These are phyloP conservation scores for Mrakia gelida DNA, from an alignment of 768 basidiomycete genomes.

Conservation along the genomic window DNA sequence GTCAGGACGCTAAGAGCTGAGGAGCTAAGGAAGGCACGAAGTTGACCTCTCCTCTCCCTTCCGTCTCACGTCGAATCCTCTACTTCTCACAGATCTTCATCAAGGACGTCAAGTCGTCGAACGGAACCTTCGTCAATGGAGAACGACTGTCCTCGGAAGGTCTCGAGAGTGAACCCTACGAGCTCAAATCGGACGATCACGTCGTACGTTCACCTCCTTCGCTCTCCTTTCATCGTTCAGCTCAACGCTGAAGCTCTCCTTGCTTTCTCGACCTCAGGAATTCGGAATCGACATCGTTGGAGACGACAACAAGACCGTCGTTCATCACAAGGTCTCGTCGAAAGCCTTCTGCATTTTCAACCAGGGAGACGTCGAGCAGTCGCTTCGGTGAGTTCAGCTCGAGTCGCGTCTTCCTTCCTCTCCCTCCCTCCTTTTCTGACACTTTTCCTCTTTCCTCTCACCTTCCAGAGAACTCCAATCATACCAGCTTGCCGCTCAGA, in stretches of 20 bases:
- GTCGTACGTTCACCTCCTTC: conserved; percentile 61
- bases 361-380: conserved; percentile 64
- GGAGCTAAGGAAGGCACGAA: background rate
- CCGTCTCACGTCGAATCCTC: background rate
- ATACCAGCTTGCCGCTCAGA: conserved; percentile 24
- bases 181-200: conserved; percentile 90
- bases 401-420: background rate
- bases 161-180: conserved; percentile 83
- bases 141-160: conserved; percentile 86
- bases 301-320: conserved; percentile 95
- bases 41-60: background rate
- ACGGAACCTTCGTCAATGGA: conserved; percentile 97
- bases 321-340: conserved; percentile 97
- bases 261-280: conserved; percentile 57
- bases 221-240: background rate
- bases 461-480: conserved; percentile 22
- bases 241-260: conserved; percentile 25
- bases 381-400: conserved; percentile 33
- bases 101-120: conserved; percentile 96
- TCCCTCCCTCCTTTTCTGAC: too few relatives aligned
- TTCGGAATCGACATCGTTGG: conserved; percentile 99
- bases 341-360: conserved; percentile 83
- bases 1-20: conserved; percentile 21
- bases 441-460: background rate
- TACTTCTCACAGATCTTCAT: conserved; percentile 70